phyloP scores from a whole-genome alignment of 2,329 filamentous ascomycete genomes.

The Chaetomiaceae sp. region DNA sequence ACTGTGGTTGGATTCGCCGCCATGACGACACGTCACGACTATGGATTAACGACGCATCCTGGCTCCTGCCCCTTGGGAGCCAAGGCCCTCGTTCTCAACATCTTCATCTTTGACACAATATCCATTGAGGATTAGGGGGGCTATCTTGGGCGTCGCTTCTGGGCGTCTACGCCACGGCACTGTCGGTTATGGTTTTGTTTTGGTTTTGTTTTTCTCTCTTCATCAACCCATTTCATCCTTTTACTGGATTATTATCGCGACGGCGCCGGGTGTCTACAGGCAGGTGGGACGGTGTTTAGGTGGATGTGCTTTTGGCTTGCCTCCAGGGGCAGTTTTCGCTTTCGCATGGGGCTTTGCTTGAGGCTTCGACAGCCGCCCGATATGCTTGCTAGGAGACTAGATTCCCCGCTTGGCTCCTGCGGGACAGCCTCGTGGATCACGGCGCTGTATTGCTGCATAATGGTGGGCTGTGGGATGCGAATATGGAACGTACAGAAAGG shows the following conservation, averaged over 20 bases:
- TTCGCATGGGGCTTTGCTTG: slow-evolving; percentile 12
- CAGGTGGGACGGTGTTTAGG: slow-evolving; percentile 17
- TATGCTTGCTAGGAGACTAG: slow-evolving; percentile 11
- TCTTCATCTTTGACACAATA: slow-evolving; percentile 18
- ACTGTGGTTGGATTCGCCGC: slow-evolving; percentile 26
- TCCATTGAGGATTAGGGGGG: slow-evolving; percentile 12
- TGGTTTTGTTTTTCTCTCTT: slow-evolving; percentile 11
- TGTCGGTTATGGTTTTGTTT: slow-evolving; percentile 18
- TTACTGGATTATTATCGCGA: slow-evolving; percentile 20
- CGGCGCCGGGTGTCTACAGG: slow-evolving; percentile 22
- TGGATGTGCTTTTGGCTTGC: slow-evolving; percentile 11
- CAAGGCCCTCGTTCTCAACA: slow-evolving; percentile 9
- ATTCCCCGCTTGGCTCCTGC: neutral
- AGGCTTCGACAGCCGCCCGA: slow-evolving; percentile 12
- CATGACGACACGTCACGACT: slow-evolving; percentile 23
- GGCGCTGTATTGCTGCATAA: slow-evolving; percentile 17
- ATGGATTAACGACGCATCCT: slow-evolving; percentile 21
- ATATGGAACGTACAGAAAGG: neutral
- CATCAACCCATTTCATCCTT: slow-evolving; percentile 3
- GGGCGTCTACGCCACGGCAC: slow-evolving; percentile 14
- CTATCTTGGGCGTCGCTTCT: slow-evolving; percentile 11
- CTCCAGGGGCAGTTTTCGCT: slow-evolving; percentile 7
- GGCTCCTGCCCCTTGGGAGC: slow-evolving; percentile 15
- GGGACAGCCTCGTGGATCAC: neutral
- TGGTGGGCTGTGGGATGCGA: slow-evolving; percentile 7